Base-by-base conservation (phyloP, 164 flowering plant species). In the Tetrastigma voinierianum region DNA sequence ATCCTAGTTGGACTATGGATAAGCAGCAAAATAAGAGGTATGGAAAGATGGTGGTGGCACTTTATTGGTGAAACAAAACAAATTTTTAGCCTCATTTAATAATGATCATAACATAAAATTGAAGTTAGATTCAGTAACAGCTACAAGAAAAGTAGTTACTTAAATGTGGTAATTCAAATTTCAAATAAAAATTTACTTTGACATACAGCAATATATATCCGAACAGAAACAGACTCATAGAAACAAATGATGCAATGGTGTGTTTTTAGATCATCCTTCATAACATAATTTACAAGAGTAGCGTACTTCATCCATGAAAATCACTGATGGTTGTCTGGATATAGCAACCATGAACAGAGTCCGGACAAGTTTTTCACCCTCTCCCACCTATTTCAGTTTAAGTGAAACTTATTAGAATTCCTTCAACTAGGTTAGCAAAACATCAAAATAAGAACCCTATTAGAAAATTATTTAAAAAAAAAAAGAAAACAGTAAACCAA, bases 311-410 rank as follows among this genome's bases (percentile, higher is more conserved):
- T 96, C 99, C 53, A 93, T 90, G 80, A 93, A 93, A 69, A 93
- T 96, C 44, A 93, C 96, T 16, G 97, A 91, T 62, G 99, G 99
- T 76, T 96, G 96, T 73, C 87, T 83, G 53, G 98, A 87, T 62
- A 80, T 81, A 68, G 99, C 98, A 74, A 96, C 97, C 86, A 77
- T 76, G 76, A 96, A 96, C 71, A 96, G 98, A 66, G 96, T 90
- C 53, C 89, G 86, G n/a, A 93, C 92, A 73, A 96, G 97, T 80
- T 96, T 96, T 77, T 93, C 99, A 69, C 87, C 96, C 78, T 96
- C 99, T 51, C 99, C 98, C 59, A 93, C 98, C 98, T 96, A 76
- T 66, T 66, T 68, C 62, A 67, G 19, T 23, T 65, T 19, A 65
- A 68, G 47, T 20, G 57, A 49, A 63, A 64, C 49, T 43, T 19